Base-by-base conservation (phyloP, 306 rosid species). In the Cucumis sativus region DNA sequence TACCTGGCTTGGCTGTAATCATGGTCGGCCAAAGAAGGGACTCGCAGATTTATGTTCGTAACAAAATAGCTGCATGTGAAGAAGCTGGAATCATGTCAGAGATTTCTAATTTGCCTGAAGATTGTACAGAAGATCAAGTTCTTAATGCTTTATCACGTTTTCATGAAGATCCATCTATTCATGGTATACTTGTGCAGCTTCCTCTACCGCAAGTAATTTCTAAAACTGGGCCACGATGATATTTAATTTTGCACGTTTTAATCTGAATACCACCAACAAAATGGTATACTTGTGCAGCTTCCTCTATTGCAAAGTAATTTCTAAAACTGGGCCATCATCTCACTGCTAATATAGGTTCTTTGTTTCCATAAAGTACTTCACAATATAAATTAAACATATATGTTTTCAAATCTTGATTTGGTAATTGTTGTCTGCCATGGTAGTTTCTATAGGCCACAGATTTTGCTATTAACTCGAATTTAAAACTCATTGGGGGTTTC, bases 131-230 rank as follows among this genome's bases (percentile, higher is more conserved):
- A 80, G 87, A 83, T 15, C 88, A 92, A 78, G 86, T 94, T 82
- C 83, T 80, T 66, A 82, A 84, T 57, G 86, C 88, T 74, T 59
- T 92, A 79, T 85, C 83, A 65, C 72, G 85, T 72, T 92, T 85
- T 79, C 88, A 89, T 79, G 82, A 57, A 78, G 97, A 94, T 86
- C 92, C 91, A 20, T 86, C 96, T 68, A 77, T 94, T 87, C 96
- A 94, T 78, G 98, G 98, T 72, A 84, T 94, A 80, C 96, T 94
- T 68, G 96, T 94, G 85, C 98, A 94, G 85, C 98, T 94, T 85
- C 98, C 98, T 82, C 91, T 91, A 51, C 97, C 97, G 47, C 89
- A 89, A 84, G 97, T 94, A 90, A 90, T 82, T 86, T 88, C 86
- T 85, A 58, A 78, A 87, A 85, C 91, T 81, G 60, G 79, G 62